These are phyloP conservation scores for Anisogramma anomala DNA, from an alignment of 2,329 filamentous ascomycete genomes.

Conservation along the genomic window DNA sequence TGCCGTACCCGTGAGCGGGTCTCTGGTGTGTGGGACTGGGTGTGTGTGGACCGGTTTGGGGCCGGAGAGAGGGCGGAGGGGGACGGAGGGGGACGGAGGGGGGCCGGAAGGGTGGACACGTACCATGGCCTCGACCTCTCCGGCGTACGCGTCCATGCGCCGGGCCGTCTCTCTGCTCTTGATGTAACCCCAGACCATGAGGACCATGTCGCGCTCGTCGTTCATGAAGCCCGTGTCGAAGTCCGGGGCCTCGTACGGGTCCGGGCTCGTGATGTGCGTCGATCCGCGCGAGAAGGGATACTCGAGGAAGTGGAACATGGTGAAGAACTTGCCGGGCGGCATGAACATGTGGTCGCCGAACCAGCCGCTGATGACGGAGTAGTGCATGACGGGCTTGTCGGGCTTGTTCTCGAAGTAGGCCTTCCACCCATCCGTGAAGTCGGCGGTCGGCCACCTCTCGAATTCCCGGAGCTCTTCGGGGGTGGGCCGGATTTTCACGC, in stretches of 20 bases:
- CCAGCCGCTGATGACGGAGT: slow-evolving; percentile 61
- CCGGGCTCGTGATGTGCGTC: slow-evolving; percentile 58
- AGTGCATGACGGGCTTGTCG: slow-evolving; percentile 81
- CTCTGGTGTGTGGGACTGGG: no score
- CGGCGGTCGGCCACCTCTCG: slow-evolving; percentile 60
- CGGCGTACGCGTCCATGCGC: slow-evolving; percentile 66
- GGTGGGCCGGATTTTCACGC: slow-evolving; percentile 65
- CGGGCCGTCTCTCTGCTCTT: slow-evolving; percentile 71
- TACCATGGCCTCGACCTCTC: slow-evolving; percentile 51
- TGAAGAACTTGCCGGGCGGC: slow-evolving; percentile 69
- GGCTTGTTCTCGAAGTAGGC: slow-evolving; percentile 76
- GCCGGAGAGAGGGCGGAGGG: no score
- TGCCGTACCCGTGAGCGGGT: no score
- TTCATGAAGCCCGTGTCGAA: slow-evolving; percentile 81
- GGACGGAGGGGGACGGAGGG: rapidly evolving
- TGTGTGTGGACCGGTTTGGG: no score
- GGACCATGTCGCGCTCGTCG: slow-evolving; percentile 72
- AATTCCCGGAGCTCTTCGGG: slow-evolving; percentile 56
- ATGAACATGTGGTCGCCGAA: slow-evolving; percentile 51
- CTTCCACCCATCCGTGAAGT: slow-evolving; percentile 67
- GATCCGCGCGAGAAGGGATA: slow-evolving; percentile 65
- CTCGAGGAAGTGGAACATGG: slow-evolving; percentile 73
- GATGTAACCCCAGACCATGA: slow-evolving; percentile 77
- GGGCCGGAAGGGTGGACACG: neutral
- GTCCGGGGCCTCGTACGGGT: slow-evolving; percentile 63